phyloP scores from a whole-genome alignment of 2,329 filamentous ascomycete genomes.

The Talaromyces piceae region DNA sequence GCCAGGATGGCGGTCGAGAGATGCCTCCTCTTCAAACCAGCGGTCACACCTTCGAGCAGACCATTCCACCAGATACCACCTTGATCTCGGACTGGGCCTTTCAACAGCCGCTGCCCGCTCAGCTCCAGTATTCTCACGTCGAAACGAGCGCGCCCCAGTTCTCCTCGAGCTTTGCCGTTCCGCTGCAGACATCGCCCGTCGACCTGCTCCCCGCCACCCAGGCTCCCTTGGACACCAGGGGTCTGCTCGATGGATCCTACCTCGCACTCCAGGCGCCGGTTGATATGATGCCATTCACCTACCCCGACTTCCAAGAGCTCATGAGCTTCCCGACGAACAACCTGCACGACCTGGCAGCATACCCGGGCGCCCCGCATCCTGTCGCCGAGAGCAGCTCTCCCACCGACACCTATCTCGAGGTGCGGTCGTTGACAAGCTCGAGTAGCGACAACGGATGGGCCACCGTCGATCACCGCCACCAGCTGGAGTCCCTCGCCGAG shows the following conservation, averaged over 20 bases:
- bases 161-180: slow-evolving; percentile 49
- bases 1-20: slow-evolving; percentile 31
- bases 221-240: slow-evolving; percentile 48
- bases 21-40: slow-evolving; percentile 38
- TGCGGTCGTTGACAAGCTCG: slow-evolving; percentile 73
- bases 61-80: slow-evolving; percentile 36
- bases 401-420: slow-evolving; percentile 74
- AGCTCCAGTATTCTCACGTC: slow-evolving; percentile 38
- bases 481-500: slow-evolving; percentile 59
- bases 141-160: slow-evolving; percentile 49
- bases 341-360: slow-evolving; percentile 62
- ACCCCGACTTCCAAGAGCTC: slow-evolving; percentile 10
- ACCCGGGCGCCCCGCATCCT: slow-evolving; percentile 38
- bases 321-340: slow-evolving; percentile 68
- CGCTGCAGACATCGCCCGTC: slow-evolving; percentile 44
- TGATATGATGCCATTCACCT: slow-evolving; percentile 40
- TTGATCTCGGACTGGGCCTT: slow-evolving; percentile 42
- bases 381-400: slow-evolving; percentile 55
- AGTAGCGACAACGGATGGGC: slow-evolving; percentile 81
- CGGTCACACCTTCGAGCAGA: slow-evolving; percentile 37
- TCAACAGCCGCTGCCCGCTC: slow-evolving; percentile 32
- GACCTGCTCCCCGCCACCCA: slow-evolving; percentile 52
- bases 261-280: slow-evolving; percentile 46
- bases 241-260: slow-evolving; percentile 59
- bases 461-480: slow-evolving; percentile 63